phyloP scores from a whole-genome alignment of 2,329 filamentous ascomycete genomes.

The Setomelanomma holmii region DNA sequence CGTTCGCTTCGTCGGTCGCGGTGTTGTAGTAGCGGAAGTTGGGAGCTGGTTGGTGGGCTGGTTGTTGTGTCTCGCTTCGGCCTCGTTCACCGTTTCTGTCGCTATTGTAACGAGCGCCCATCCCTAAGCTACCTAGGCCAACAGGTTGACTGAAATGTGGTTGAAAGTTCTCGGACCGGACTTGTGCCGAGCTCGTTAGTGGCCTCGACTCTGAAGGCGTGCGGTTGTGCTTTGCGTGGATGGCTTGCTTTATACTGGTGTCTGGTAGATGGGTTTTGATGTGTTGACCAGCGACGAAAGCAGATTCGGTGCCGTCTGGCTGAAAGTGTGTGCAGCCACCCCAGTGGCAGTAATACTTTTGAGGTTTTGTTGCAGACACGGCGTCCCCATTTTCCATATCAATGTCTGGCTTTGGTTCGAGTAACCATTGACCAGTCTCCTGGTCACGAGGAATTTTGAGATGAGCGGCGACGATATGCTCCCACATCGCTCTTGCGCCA shows the following conservation, averaged over 20 bases:
- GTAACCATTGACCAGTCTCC: constrained; percentile 60
- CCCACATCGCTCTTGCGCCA: constrained; percentile 70
- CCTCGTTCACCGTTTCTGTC: constrained; percentile 30
- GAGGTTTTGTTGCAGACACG: constrained; percentile 54
- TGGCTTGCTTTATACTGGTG: constrained; percentile 44
- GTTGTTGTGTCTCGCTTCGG: constrained; percentile 23
- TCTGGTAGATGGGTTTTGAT: constrained; percentile 72
- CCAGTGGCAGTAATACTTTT: constrained; percentile 70
- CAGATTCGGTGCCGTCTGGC: constrained; percentile 39
- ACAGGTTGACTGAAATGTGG: constrained; percentile 41
- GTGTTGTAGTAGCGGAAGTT: constrained; percentile 54
- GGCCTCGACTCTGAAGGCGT: constrained; percentile 46
- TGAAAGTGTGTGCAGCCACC: constrained; percentile 67
- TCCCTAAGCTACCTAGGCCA: constrained; percentile 36
- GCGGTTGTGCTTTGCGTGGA: constrained; percentile 57
- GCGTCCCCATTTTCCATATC: constrained; percentile 51
- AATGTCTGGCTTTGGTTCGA: constrained; percentile 48
- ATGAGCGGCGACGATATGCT: constrained; percentile 73
- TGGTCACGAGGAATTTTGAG: constrained; percentile 62
- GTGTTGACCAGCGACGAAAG: constrained; percentile 65
- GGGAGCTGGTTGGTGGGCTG: constrained; percentile 27
- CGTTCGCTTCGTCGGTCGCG: constrained; percentile 56
- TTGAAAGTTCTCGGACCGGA: constrained; percentile 36
- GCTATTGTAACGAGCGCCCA: constrained; percentile 30
- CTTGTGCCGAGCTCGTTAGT: constrained; percentile 36